phyloP scores from a whole-genome alignment of 768 basidiomycete species.

The Tremella fuciformis region DNA sequence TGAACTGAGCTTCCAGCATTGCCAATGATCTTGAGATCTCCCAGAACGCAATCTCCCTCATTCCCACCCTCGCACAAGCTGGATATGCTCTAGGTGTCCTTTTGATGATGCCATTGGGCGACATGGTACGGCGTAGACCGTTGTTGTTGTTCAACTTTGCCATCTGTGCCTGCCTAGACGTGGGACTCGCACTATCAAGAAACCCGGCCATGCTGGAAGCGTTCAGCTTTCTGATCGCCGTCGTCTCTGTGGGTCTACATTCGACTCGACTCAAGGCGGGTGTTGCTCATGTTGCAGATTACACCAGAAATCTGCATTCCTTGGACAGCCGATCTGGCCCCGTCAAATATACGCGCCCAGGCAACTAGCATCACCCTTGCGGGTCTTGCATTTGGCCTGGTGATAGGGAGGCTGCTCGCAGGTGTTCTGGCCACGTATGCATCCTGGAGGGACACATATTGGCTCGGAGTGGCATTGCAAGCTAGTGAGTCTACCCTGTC shows the following conservation, averaged over 20 bases:
- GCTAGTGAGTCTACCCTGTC: constrained; percentile 19
- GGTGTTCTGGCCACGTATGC: constrained; percentile 67
- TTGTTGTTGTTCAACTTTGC: constrained; percentile 63
- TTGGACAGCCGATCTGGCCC: constrained; percentile 76
- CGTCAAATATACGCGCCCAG: constrained; percentile 66
- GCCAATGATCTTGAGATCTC: constrained; percentile 37
- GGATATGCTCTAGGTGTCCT: constrained; percentile 71
- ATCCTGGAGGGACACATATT: constrained; percentile 73
- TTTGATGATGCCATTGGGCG: constrained; percentile 75
- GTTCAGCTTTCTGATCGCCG: constrained; percentile 69
- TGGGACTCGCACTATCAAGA: constrained; percentile 67
- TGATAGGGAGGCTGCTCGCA: constrained; percentile 41
- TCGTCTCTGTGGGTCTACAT: constrained; percentile 60
- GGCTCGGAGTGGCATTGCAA: constrained; percentile 65
- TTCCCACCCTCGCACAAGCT: constrained; percentile 52
- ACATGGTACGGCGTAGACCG: constrained; percentile 72
- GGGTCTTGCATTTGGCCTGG: constrained; percentile 44
- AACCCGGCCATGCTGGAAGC: constrained; percentile 63
- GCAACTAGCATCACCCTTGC: constrained; percentile 64
- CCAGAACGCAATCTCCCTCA: constrained; percentile 40
- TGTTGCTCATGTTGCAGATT: constrained; percentile 30
- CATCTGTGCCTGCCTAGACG: constrained; percentile 61
- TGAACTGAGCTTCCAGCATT: constrained; percentile 37
- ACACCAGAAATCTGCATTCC: constrained; percentile 63
- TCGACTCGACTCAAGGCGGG: background rate